Percentiles rank a stretch among this genome's conserved stretches.
Evolutionary conservation across 176 grass and related monocot genomes (phyloP).

Genomic region (Oryza coarctata): DNA sequence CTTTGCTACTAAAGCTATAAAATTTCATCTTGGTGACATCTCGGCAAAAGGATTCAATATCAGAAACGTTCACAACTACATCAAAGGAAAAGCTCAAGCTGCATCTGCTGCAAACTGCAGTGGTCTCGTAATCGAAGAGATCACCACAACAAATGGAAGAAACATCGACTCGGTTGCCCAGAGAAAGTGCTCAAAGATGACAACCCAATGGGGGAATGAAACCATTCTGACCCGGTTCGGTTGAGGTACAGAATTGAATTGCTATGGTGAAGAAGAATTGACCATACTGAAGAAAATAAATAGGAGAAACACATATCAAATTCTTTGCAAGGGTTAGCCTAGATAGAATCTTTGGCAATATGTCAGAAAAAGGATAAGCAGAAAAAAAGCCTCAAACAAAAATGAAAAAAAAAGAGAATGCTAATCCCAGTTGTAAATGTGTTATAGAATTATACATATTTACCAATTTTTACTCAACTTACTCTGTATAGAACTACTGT

Average conservation of each 20-base stretch:
- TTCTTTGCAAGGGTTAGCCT: constrained; percentile 57
- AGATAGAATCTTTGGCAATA: constrained; percentile 12
- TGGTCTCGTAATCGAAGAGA: neutral
- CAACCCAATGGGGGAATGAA: neutral
- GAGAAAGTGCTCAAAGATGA: neutral
- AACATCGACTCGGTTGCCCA: constrained; percentile 2
- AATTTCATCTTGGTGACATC: neutral
- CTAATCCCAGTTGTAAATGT: constrained; percentile 38
- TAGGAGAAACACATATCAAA: constrained; percentile 38
- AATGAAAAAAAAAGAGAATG: neutral
- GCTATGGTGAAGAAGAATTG: constrained; percentile 50
- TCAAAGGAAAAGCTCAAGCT: neutral
- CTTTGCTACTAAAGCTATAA: constrained; percentile 63
- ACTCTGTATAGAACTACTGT: neutral
- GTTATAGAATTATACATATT: constrained; percentile 16
- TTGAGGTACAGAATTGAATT: constrained; percentile 35
- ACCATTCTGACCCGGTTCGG: neutral
- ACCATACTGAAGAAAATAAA: constrained; percentile 54
- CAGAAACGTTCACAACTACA: constrained; percentile 6
- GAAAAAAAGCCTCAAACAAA: neutral
- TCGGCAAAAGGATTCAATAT: neutral
- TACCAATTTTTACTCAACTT: neutral
- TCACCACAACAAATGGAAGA: neutral
- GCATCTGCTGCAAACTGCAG: neutral
- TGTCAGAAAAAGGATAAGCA: neutral